Evolutionary conservation across 2,329 filamentous ascomycete species (phyloP), one percentile per base, ranked within the genome.

Genomic region (Pestalotiopsis sp.): DNA sequence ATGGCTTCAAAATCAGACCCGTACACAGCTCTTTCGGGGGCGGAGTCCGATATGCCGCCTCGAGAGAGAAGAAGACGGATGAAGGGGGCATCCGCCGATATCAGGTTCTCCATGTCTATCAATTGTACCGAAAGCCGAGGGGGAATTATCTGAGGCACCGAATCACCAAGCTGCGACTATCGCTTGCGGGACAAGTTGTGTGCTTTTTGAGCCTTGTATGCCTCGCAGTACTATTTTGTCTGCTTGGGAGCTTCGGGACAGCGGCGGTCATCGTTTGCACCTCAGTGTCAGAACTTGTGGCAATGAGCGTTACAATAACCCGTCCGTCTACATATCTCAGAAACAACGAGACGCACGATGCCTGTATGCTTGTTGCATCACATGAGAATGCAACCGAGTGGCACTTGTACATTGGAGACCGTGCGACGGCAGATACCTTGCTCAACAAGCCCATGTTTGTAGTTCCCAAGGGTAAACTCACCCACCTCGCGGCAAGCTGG

Each of bases 311-410:
- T 0, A n/a, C 56, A 0, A 68, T 73, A n/a, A 23, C 67, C 27
- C 66, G 74, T 17, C 74, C 75, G 2, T 17, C 68, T 4, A 67
- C 57, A 14, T 75, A 76, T 64, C 68, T 77, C 12, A 66, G 69
- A 20, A 76, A 71, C 64, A 76, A 72, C 61, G 75, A 77, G 66
- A 66, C 61, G 3, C 71, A 76, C 61, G 73, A 75, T 49, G 74
- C 75, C 2, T 76, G 72, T 58, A 77, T 77, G 75, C 72, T 76
- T 20, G 69, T 73, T 13, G 73, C 74, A 12, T 61, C 73, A 1
- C 74, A 76, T 27, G 64, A 76, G 41, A 77, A 77, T 63, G 71
- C 73, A 2, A 68, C 61, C n/a, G 74, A 72, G 23, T 77, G 75
- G 57, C 27, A 59, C 9, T 25, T 59, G 3, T 59, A 13, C 1